These are phyloP conservation scores for Chenopodium suecicum DNA, from an alignment of 148 eudicot genomes.

Conservation along the genomic window DNA sequence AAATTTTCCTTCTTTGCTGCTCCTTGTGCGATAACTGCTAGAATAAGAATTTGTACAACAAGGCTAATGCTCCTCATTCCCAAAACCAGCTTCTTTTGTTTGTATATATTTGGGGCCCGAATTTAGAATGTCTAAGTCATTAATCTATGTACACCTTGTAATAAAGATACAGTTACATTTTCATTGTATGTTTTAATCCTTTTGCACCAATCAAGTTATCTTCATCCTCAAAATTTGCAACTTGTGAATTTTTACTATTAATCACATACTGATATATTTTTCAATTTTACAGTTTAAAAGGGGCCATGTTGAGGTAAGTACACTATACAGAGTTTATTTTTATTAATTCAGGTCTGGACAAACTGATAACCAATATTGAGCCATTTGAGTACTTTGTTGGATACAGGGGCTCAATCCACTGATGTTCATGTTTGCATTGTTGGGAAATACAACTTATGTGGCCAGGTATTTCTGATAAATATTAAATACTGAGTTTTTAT, in stretches of 20 bases:
- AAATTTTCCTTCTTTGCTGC: not conserved
- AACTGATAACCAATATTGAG: not conserved
- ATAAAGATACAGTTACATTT: not conserved
- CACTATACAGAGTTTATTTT: not conserved
- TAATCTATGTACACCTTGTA: not conserved
- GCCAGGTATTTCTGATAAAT: slow-evolving; percentile 46
- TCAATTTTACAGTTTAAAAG: slow-evolving; percentile 48
- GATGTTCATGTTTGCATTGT: slow-evolving; percentile 74
- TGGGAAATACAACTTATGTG: slow-evolving; percentile 73
- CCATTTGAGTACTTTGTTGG: not conserved
- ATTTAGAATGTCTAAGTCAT: not conserved
- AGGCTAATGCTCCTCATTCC: not conserved
- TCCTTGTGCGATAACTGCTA: not conserved
- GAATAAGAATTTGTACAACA: not conserved
- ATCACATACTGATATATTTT: not conserved
- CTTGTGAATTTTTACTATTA: not conserved
- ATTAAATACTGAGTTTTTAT: not conserved
- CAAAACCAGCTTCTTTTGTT: not conserved
- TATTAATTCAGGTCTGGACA: not conserved
- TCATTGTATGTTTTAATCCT: not conserved
- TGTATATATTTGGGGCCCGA: not conserved
- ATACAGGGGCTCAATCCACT: slow-evolving; percentile 85
- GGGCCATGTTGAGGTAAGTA: slow-evolving; percentile 59
- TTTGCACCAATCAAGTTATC: not conserved
- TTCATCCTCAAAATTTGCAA: not conserved